Evolutionary conservation across 2,329 filamentous ascomycete genomes (phyloP).

Genomic region (Metarhizium brunneum): DNA sequence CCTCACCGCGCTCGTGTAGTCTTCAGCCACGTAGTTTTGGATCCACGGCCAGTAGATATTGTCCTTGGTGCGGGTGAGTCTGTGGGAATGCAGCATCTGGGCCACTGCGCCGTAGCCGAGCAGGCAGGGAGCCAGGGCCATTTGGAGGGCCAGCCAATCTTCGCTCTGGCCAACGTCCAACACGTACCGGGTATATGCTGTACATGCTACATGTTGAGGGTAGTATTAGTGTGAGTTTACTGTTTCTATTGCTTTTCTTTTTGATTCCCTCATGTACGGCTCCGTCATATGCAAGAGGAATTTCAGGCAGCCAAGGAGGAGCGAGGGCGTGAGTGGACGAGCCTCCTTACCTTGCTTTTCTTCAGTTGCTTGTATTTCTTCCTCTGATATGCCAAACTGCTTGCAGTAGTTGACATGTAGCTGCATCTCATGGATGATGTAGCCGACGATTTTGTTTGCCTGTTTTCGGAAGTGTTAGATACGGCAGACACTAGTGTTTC

Average conservation of each 20-base stretch:
- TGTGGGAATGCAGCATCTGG: slow-evolving; percentile 54
- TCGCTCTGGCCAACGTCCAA: slow-evolving; percentile 81
- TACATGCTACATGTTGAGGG: slow-evolving; percentile 45
- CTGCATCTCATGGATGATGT: slow-evolving; percentile 71
- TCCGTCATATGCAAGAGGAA: no score
- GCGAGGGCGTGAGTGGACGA: background rate
- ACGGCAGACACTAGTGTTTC: background rate
- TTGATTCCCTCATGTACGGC: background rate
- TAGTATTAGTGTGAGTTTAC: no score
- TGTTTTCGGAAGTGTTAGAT: slow-evolving; percentile 9
- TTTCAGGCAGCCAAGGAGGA: background rate
- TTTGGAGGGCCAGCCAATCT: slow-evolving; percentile 79
- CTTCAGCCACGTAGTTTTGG: slow-evolving; percentile 73
- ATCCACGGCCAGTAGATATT: slow-evolving; percentile 90
- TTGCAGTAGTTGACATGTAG: slow-evolving; percentile 78
- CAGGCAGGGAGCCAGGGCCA: slow-evolving; percentile 77
- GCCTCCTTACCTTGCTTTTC: slow-evolving; percentile 58
- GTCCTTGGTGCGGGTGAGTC: slow-evolving; percentile 42
- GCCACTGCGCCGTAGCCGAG: slow-evolving; percentile 84
- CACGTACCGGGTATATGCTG: slow-evolving; percentile 76
- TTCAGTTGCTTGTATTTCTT: slow-evolving; percentile 62
- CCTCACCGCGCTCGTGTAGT: slow-evolving; percentile 65
- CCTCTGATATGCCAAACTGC: slow-evolving; percentile 65
- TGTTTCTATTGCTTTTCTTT: background rate
- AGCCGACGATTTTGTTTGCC: slow-evolving; percentile 52